Evolutionary conservation across 495 filamentous ascomycete genomes (phyloP).

Genomic region (Annulohypoxylon nitens): DNA sequence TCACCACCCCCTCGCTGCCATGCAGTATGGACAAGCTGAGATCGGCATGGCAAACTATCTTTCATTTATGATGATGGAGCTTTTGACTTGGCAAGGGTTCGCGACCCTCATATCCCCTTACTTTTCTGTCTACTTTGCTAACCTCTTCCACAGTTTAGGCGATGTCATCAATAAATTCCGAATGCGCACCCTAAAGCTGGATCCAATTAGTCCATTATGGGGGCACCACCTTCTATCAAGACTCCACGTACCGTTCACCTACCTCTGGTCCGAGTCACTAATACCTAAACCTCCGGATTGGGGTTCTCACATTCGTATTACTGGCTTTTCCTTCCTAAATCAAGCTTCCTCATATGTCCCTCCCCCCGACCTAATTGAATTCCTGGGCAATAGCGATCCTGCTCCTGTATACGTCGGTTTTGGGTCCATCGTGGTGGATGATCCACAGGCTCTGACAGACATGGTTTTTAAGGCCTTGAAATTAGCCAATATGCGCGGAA

Average conservation of each 20-base stretch:
- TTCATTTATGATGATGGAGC: slow-evolving; percentile 72
- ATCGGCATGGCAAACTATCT: slow-evolving; percentile 67
- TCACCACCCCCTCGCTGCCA: slow-evolving; percentile 68
- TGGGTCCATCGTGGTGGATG: slow-evolving; percentile 74
- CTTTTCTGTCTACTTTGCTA: slow-evolving; percentile 14
- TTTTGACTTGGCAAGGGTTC: slow-evolving; percentile 76
- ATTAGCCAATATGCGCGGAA: slow-evolving; percentile 64
- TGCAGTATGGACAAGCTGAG: slow-evolving; percentile 60
- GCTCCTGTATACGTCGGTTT: slow-evolving; percentile 76
- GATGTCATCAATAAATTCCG: slow-evolving; percentile 73
- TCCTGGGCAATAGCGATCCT: slow-evolving; percentile 64
- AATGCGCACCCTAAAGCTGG: slow-evolving; percentile 66
- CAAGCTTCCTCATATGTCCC: slow-evolving; percentile 66
- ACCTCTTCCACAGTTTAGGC: slow-evolving; percentile 60
- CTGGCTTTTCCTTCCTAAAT: slow-evolving; percentile 71
- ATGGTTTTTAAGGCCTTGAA: slow-evolving; percentile 69
- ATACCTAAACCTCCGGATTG: slow-evolving; percentile 74
- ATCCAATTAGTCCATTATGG: slow-evolving; percentile 70
- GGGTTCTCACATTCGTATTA: slow-evolving; percentile 69
- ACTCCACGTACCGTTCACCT: slow-evolving; percentile 68
- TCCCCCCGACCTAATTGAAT: slow-evolving; percentile 62
- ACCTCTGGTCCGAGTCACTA: slow-evolving; percentile 73
- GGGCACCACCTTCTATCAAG: slow-evolving; percentile 55
- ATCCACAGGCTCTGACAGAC: slow-evolving; percentile 66
- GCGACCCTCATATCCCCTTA: slow-evolving; percentile 7